Percentiles rank a stretch among this genome's conserved stretches.
Evolutionary conservation across 2,329 filamentous ascomycete species (phyloP).

Genomic region (Dactylonectria macrodidyma): DNA sequence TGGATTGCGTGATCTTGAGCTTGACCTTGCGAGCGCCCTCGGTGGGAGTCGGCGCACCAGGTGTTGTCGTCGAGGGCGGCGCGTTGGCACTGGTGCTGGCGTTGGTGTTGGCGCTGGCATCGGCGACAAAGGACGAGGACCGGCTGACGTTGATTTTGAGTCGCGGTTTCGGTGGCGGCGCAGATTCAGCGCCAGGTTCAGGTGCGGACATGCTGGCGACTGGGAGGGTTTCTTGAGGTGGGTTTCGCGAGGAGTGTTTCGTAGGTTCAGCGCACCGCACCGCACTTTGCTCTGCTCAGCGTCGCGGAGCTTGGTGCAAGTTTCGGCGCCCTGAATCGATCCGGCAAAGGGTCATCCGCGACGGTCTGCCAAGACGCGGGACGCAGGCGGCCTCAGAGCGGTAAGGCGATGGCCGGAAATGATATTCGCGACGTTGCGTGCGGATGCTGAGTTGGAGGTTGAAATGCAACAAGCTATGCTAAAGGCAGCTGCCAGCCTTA

Average conservation of each 20-base stretch:
- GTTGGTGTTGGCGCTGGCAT: conserved; percentile 31
- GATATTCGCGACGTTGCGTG: neutral
- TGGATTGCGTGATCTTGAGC: conserved; percentile 58
- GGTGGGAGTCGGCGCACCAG: conserved; percentile 43
- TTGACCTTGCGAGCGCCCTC: conserved; percentile 58
- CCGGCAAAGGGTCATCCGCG: neutral
- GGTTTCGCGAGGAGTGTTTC: too few relatives aligned
- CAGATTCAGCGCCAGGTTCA: conserved; percentile 41
- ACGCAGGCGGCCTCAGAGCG: conserved; percentile 3
- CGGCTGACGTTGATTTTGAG: conserved; percentile 58
- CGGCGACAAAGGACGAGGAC: conserved; percentile 53
- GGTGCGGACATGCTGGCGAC: conserved; percentile 50
- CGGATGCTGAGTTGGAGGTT: neutral
- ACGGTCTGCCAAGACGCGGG: neutral
- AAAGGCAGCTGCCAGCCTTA: neutral
- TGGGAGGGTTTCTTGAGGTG: conserved; percentile 11
- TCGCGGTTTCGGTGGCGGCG: conserved; percentile 54
- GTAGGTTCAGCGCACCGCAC: conserved; percentile 6
- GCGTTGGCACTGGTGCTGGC: conserved; percentile 37
- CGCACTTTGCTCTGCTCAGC: conserved; percentile 27
- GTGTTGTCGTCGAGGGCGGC: conserved; percentile 21
- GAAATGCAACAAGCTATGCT: conserved; percentile 7
- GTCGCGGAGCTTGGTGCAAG: conserved; percentile 11
- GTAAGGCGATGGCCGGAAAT: neutral
- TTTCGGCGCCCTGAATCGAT: neutral